Conservation (phyloP, 164 flowering plant genomes). For the Piper longum region DNA sequence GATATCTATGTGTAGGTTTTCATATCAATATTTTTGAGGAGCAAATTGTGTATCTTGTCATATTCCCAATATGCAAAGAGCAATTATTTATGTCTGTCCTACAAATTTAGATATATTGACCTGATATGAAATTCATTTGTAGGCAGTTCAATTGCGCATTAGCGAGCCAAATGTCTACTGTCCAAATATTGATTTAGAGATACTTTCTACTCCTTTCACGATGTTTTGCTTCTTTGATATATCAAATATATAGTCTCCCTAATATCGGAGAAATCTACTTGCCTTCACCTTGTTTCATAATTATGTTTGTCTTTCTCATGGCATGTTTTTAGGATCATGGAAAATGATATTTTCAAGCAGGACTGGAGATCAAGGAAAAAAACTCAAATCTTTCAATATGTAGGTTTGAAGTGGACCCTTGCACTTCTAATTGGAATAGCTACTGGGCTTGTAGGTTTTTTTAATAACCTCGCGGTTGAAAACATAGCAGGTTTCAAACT, state of each 20-base stretch:
- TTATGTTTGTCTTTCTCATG: background rate
- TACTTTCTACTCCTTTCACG: too few species aligned
- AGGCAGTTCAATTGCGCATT: background rate
- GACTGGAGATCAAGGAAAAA: conserved; percentile 81
- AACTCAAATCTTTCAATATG: conserved; percentile 64
- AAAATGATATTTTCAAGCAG: conserved; percentile 84
- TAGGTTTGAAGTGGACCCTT: conserved; percentile 77
- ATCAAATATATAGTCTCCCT: too few species aligned
- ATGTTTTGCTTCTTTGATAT: too few species aligned
- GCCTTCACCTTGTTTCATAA: background rate
- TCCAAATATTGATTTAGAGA: too few species aligned
- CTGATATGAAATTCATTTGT: too few species aligned
- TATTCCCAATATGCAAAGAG: too few species aligned
- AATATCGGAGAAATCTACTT: too few species aligned
- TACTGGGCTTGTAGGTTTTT: conserved; percentile 64
- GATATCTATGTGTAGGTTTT: too few species aligned
- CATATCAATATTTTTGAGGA: too few species aligned
- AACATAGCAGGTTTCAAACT: conserved; percentile 84
- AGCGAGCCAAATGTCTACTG: background rate
- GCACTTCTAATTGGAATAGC: conserved; percentile 61
- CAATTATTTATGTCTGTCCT: too few species aligned
- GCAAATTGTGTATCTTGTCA: too few species aligned
- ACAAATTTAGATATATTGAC: too few species aligned
- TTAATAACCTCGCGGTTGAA: conserved; percentile 77
- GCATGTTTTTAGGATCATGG: conserved; percentile 47